Base-by-base conservation (phyloP, 1,284 basidiomycete species). In the Sporisorium iseilematis-ciliati region DNA sequence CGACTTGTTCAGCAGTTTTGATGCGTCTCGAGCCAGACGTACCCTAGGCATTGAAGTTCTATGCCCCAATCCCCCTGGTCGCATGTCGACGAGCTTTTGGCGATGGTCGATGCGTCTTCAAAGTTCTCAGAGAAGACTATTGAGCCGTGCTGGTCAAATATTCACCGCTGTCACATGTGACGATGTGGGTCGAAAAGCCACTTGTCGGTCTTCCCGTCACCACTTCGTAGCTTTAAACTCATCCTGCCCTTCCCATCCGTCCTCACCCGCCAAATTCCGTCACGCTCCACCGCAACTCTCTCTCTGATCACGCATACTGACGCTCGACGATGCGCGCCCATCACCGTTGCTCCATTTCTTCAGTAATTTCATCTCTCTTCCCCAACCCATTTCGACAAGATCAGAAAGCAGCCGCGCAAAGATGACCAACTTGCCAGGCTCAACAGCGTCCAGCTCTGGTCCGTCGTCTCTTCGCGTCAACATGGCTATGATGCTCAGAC, bases 361-460 rank as follows among this genome's bases (percentile, higher is more conserved):
- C 51, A 52, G 51, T 38, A 29, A 12, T 18, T 25, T 57, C n/a
- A 7, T n/a, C 43, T 12, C 4, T 12, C 43, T 6, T 18, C 45
- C 46, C 33, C 21, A 38, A 6, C 42, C 4, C 38, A 2, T 23
- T 38, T 20, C 31, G 21, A 38, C 21, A 5, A 20, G 26, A 20
- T 18, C 14, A 42, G 41, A 21, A n/a, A 42, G n/a, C 23, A 23
- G 21, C 4, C 12, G 25, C 12, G 25, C 53, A 40, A 62, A 33
- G 14, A 70, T 70, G 67, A 70, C 67, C 40, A 60, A 46, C 23
- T 3, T 61, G 67, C 54, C 61, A 7, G 42, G 40, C 11, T 20
- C 10, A 14, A 53, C 60, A 6, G 40, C 42, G 18, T 26, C 50
- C 40, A 49, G 57, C 50, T 31, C 68, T 3, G 46, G 46, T 33